phyloP scores from a whole-genome alignment of 2,329 filamentous ascomycete genomes.

The Orbilia quercus region DNA sequence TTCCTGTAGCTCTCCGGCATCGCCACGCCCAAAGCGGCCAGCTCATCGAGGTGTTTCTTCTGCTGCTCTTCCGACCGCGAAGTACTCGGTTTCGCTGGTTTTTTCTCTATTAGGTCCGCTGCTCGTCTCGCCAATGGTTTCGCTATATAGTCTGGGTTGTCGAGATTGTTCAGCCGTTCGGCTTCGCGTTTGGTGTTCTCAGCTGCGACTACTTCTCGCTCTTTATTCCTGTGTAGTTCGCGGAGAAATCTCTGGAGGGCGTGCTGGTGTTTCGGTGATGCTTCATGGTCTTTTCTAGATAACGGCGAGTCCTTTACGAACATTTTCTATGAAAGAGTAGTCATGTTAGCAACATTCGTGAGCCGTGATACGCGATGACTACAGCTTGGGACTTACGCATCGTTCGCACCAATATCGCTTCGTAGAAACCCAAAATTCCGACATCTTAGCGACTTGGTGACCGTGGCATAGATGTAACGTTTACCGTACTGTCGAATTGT shows the following conservation, averaged over 20 bases:
- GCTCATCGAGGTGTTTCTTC: slow-evolving; percentile 83
- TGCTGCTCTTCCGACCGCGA: slow-evolving; percentile 67
- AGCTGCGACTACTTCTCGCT: slow-evolving; percentile 82
- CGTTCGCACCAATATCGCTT: slow-evolving; percentile 99
- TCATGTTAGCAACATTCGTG: slow-evolving; percentile 18
- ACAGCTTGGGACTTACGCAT: slow-evolving; percentile 67
- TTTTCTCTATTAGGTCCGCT: slow-evolving; percentile 66
- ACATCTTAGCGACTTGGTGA: slow-evolving; percentile 69
- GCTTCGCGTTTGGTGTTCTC: slow-evolving; percentile 86
- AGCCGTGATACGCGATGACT: neutral
- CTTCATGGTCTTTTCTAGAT: slow-evolving; percentile 88
- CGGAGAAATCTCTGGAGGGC: slow-evolving; percentile 89
- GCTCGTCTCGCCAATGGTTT: slow-evolving; percentile 63
- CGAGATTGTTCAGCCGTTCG: slow-evolving; percentile 78
- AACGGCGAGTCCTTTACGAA: slow-evolving; percentile 93
- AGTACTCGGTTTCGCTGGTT: slow-evolving; percentile 27
- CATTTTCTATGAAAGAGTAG: slow-evolving; percentile 65
- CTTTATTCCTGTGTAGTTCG: slow-evolving; percentile 85
- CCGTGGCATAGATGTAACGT: neutral
- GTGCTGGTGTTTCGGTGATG: slow-evolving; percentile 84
- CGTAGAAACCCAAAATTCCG: slow-evolving; percentile 99
- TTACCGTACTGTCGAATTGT: neutral
- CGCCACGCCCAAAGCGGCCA: slow-evolving; percentile 85
- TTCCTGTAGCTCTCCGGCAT: slow-evolving; percentile 81
- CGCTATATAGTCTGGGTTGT: slow-evolving; percentile 59